Evolutionary conservation across 2,329 filamentous ascomycete genomes (phyloP).

Genomic region (Dothistroma septosporum): DNA sequence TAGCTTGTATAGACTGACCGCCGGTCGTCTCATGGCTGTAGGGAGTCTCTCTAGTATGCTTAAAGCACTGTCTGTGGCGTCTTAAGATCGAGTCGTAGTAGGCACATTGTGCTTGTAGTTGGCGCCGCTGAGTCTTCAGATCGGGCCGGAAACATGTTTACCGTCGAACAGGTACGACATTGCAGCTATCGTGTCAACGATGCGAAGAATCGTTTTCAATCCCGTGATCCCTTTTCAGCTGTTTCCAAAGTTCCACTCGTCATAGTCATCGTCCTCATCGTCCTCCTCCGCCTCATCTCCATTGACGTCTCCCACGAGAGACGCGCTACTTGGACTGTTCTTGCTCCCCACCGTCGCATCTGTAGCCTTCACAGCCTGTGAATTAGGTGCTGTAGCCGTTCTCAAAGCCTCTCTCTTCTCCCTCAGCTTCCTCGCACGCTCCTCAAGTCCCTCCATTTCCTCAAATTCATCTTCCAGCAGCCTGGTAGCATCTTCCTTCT

Average conservation of each 20-base stretch:
- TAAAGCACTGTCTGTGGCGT: too few species aligned
- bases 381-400: constrained; percentile 4
- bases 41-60: too few species aligned
- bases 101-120: too few species aligned
- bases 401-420: constrained; percentile 44
- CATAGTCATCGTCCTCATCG: constrained; percentile 21
- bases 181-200: background rate
- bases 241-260: constrained; percentile 20
- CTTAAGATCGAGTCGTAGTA: too few species aligned
- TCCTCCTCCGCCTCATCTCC: constrained; percentile 11
- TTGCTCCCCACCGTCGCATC: background rate
- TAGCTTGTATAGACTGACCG: too few species aligned
- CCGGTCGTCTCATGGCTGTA: too few species aligned
- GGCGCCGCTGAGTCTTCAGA: too few species aligned
- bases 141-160: too few species aligned
- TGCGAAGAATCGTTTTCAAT: background rate
- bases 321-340: background rate
- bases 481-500: constrained; percentile 46
- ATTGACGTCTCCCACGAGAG: background rate
- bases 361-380: background rate
- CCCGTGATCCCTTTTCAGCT: background rate
- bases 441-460: constrained; percentile 48
- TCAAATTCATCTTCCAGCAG: constrained; percentile 48
- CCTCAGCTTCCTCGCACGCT: constrained; percentile 42
- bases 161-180: too few species aligned